These are phyloP conservation scores for Boletus barrowsii DNA, from an alignment of 768 basidiomycete species.

Conservation along the genomic window DNA sequence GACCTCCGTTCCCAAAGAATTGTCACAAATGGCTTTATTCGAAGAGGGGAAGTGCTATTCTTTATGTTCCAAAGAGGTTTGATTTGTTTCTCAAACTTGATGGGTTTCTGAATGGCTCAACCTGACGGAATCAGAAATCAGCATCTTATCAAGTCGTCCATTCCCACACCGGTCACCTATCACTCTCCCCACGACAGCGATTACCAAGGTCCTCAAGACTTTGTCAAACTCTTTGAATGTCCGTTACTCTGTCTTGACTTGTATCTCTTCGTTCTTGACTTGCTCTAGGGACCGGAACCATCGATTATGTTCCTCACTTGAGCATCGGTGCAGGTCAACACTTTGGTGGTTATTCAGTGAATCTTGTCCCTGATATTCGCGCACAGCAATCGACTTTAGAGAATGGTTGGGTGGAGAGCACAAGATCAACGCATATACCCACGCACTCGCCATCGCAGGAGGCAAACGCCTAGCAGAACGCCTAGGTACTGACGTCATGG, in stretches of 20 bases:
- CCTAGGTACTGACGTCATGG: slow-evolving; percentile 62
- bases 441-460: slow-evolving; percentile 62
- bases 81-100: slow-evolving; percentile 5
- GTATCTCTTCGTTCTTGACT: neutral
- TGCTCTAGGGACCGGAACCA: slow-evolving; percentile 59
- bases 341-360: neutral
- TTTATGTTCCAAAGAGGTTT: slow-evolving; percentile 71
- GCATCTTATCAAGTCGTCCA: slow-evolving; percentile 53
- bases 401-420: slow-evolving; percentile 72
- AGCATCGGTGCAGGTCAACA: slow-evolving; percentile 50
- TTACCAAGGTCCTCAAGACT: slow-evolving; percentile 31
- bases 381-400: slow-evolving; percentile 68
- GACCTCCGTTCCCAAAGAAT: slow-evolving; percentile 42
- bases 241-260: neutral
- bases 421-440: slow-evolving; percentile 68
- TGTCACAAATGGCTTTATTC: slow-evolving; percentile 84
- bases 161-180: slow-evolving; percentile 57
- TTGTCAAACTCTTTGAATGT: slow-evolving; percentile 52
- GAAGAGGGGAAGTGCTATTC: slow-evolving; percentile 62
- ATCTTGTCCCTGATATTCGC: slow-evolving; percentile 2
- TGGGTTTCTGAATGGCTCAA: neutral
- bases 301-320: slow-evolving; percentile 52
- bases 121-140: slow-evolving; percentile 48
- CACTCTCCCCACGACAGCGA: slow-evolving; percentile 42
- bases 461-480: slow-evolving; percentile 57